Evolutionary conservation across 148 eudicot species (phyloP), one percentile per base, ranked within the genome.

Genomic region (Silene latifolia): DNA sequence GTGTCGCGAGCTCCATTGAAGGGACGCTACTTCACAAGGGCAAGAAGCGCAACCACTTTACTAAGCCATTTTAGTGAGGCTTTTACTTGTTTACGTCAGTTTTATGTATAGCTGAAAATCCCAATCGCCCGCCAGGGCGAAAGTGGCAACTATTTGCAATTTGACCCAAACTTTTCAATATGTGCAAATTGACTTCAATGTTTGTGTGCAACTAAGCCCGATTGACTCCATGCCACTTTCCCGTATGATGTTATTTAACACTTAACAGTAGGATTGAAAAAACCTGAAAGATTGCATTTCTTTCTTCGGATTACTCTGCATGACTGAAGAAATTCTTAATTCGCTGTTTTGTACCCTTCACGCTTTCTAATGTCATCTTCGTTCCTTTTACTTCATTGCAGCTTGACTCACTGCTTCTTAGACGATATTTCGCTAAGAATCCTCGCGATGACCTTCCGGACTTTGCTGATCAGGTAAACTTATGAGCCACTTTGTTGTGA

Each of bases 401-500:
- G 97, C 88, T 93, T 77, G 97, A 93, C 72, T 71, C 87, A 27
- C 82, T 78, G 81, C 85, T 93, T 83, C 74, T 91, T 76, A 85
- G 81, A 82, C 86, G 81, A 74, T 93, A 78, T 76, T 93, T 93
- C 63, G 81, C 66, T 12, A 71, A 88, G 42, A 85, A 93, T 82
- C 89, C 92, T 75, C 87, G 74, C 54, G 89, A 86, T 18, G 69
- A 87, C 82, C 92, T 91, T 71, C 98, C 97, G 3, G 86, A 86
- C 77, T 93, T 84, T 82, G 86, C 90, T 69, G 89, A 93, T 73
- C 85, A 91, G 94, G 98, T 93, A 83, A 44, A 7, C n/a, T 13
- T 35, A 13, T 21, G 59, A 24, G 8, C 29, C 11, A 10, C 27
- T 42, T 13, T 53, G n/a, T 51, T 60, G 27, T 1, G 64, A 23